Conservation (phyloP, 768 basidiomycete species). For the Rhodotorula babjevae region DNA sequence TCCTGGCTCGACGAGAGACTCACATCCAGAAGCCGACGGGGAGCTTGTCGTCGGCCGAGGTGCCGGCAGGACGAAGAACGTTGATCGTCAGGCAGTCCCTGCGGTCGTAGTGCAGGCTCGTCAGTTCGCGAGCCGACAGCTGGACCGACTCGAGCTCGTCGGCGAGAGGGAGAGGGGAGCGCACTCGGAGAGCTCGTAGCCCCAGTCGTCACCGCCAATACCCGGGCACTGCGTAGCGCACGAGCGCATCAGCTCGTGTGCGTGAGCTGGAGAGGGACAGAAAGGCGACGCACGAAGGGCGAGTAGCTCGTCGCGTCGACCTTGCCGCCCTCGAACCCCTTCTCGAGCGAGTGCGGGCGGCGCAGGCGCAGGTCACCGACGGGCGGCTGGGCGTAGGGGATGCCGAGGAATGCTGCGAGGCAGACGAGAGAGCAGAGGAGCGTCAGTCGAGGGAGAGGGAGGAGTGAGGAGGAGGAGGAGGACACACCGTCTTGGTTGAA, state of each 20-base stretch:
- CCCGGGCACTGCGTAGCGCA: constrained; percentile 14
- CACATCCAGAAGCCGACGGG: constrained; percentile 39
- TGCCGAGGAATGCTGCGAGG: constrained; percentile 59
- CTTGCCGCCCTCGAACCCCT: constrained; percentile 1
- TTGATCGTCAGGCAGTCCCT: constrained; percentile 38
- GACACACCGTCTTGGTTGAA: constrained; percentile 11
- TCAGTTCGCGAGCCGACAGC: background rate
- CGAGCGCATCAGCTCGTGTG: background rate
- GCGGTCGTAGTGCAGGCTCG: background rate
- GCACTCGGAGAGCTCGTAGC: constrained; percentile 9
- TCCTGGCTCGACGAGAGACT: too few relatives aligned
- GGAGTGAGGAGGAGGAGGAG: background rate
- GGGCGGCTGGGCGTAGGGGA: constrained; percentile 61
- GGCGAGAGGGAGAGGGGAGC: background rate
- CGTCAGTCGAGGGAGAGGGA: too few relatives aligned
- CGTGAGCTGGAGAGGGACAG: too few relatives aligned
- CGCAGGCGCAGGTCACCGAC: constrained; percentile 58
- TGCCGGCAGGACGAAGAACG: constrained; percentile 34
- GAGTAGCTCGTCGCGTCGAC: constrained; percentile 1
- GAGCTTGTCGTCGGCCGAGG: background rate
- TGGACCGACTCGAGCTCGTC: too few relatives aligned
- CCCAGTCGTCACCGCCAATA: constrained; percentile 20
- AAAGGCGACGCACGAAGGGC: constrained; percentile 5
- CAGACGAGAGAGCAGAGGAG: constrained; percentile 44
- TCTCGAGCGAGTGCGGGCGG: constrained; percentile 53